Evolutionary conservation across 306 rosid genomes (phyloP).

Genomic region (Cicer pinnatifidum): DNA sequence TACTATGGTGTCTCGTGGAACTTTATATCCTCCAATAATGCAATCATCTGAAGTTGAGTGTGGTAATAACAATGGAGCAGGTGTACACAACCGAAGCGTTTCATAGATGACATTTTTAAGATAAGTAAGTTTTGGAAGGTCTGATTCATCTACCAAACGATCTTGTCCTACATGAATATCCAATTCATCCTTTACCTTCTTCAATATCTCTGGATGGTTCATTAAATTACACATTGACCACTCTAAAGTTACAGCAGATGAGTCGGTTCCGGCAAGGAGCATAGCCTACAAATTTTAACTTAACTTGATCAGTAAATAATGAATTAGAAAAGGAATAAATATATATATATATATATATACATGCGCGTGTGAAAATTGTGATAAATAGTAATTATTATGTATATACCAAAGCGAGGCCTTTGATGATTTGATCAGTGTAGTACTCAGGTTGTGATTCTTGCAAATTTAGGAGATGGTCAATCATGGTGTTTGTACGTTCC

Average conservation of each 20-base stretch:
- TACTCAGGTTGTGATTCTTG: slow-evolving; percentile 48
- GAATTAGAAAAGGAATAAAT: too few species aligned
- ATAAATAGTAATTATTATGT: neutral
- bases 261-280: slow-evolving; percentile 53
- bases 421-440: slow-evolving; percentile 56
- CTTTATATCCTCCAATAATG: slow-evolving; percentile 42
- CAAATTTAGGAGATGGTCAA: slow-evolving; percentile 52
- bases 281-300: slow-evolving; percentile 41
- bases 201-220: slow-evolving; percentile 47
- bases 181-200: slow-evolving; percentile 49
- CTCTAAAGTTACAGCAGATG: slow-evolving; percentile 58
- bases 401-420: slow-evolving; percentile 54
- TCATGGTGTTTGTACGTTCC: slow-evolving; percentile 46
- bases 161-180: slow-evolving; percentile 50
- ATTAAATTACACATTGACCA: slow-evolving; percentile 44
- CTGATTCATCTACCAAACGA: slow-evolving; percentile 46
- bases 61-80: slow-evolving; percentile 54
- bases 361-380: too few species aligned
- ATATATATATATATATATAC: too few species aligned
- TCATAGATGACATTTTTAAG: slow-evolving; percentile 54
- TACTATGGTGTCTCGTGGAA: slow-evolving; percentile 54
- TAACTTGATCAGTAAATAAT: neutral
- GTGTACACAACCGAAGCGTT: slow-evolving; percentile 50
- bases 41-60: slow-evolving; percentile 55
- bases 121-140: slow-evolving; percentile 54